These are phyloP conservation scores for Fagus sylvatica DNA, from an alignment of 306 rosid genomes.

Conservation along the genomic window DNA sequence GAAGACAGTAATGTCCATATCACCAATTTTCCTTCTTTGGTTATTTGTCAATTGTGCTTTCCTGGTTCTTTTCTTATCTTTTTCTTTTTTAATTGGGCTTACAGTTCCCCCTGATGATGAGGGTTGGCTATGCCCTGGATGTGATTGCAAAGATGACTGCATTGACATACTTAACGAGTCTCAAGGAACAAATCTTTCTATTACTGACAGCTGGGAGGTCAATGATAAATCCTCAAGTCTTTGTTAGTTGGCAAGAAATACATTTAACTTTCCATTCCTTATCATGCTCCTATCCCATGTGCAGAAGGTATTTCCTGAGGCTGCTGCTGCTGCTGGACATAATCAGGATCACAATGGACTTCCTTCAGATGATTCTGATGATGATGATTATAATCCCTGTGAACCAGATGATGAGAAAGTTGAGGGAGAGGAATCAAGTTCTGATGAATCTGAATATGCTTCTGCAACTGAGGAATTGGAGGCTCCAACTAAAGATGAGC, in stretches of 20 bases:
- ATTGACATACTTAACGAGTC: slow-evolving; percentile 74
- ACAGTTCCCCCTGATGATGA: slow-evolving; percentile 89
- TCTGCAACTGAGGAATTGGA: slow-evolving; percentile 78
- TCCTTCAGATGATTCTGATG: slow-evolving; percentile 92
- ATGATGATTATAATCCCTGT: slow-evolving; percentile 83
- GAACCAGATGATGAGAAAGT: slow-evolving; percentile 57
- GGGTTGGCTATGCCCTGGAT: slow-evolving; percentile 98
- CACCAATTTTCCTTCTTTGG: slow-evolving; percentile 18
- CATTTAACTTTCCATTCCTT: slow-evolving; percentile 27
- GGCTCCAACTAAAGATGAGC: slow-evolving; percentile 55
- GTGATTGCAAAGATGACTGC: slow-evolving; percentile 97
- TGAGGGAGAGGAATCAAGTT: slow-evolving; percentile 61
- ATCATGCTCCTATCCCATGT: slow-evolving; percentile 33
- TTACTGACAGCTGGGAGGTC: slow-evolving; percentile 90
- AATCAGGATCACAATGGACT: slow-evolving; percentile 61
- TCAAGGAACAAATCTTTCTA: slow-evolving; percentile 67
- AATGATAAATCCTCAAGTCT: slow-evolving; percentile 25
- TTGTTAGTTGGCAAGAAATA: background rate
- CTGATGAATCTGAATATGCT: slow-evolving; percentile 71
- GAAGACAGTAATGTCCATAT: slow-evolving; percentile 71
- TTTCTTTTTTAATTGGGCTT: slow-evolving; percentile 27
- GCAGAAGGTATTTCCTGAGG: slow-evolving; percentile 97
- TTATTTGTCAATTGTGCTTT: slow-evolving; percentile 24
- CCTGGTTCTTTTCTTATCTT: slow-evolving; percentile 25
- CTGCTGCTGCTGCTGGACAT: slow-evolving; percentile 62